phyloP scores from a whole-genome alignment of 2,329 filamentous ascomycete genomes.

The Thermochaetoides dissita region DNA sequence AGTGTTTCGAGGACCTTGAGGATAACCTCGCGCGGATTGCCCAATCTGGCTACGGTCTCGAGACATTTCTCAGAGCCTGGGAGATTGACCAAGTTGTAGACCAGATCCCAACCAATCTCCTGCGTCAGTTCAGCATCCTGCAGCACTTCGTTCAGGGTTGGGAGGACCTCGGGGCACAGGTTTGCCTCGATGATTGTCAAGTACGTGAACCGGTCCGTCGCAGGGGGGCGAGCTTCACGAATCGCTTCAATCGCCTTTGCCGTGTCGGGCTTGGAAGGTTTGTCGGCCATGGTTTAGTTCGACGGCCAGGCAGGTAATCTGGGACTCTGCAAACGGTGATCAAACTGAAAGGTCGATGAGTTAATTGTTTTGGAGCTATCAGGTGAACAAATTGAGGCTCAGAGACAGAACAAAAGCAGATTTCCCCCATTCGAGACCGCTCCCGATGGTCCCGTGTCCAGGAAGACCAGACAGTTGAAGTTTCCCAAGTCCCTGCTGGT shows the following conservation, averaged over 20 bases:
- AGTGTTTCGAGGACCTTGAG: conserved; percentile 66
- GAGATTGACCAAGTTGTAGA: conserved; percentile 57
- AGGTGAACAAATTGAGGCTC: too few species aligned
- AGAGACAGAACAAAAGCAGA: too few species aligned
- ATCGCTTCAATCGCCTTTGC: conserved; percentile 31
- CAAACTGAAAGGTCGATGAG: neutral
- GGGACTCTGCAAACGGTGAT: neutral
- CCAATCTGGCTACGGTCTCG: conserved; percentile 59
- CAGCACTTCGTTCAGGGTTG: conserved; percentile 46
- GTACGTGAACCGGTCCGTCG: conserved; percentile 58
- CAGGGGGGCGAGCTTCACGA: conserved; percentile 34
- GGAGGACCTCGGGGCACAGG: conserved; percentile 51
- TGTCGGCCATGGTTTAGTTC: conserved; percentile 8
- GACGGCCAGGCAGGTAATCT: neutral
- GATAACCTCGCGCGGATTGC: conserved; percentile 70
- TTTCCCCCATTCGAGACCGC: too few species aligned
- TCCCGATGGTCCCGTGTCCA: too few species aligned
- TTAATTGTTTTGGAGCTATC: too few species aligned
- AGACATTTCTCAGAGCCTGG: conserved; percentile 57
- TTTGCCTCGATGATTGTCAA: conserved; percentile 66
- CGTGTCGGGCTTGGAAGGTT: conserved; percentile 14
- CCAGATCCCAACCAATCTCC: conserved; percentile 74
- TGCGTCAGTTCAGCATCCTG: conserved; percentile 53
- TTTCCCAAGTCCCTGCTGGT: too few species aligned
- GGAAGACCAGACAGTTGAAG: too few species aligned